Evolutionary conservation across 805 yeast species (phyloP).

Genomic region (Starmerella bombicola): DNA sequence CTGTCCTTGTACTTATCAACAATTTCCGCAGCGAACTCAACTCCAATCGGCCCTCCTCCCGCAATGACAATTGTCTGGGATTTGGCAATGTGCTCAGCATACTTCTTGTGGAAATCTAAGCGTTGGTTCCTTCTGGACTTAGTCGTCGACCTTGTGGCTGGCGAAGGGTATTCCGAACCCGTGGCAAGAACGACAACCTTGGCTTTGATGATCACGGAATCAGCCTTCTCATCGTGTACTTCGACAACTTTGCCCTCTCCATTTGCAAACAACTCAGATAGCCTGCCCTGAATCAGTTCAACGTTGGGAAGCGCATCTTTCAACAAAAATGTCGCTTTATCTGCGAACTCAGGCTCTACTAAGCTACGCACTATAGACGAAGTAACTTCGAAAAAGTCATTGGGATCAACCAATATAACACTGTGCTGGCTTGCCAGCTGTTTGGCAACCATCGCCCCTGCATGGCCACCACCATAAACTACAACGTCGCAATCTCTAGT

Average conservation of each 20-base stretch:
- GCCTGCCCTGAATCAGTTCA: constrained; percentile 5
- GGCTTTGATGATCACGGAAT: background rate
- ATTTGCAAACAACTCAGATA: background rate
- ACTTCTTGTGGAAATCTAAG: constrained; percentile 3
- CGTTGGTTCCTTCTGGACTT: background rate
- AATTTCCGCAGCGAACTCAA: constrained; percentile 11
- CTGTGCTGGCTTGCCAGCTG: background rate
- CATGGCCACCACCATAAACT: constrained; percentile 11
- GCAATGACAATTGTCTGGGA: background rate
- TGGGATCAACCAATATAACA: constrained; percentile 4
- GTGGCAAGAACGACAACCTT: constrained; percentile 9
- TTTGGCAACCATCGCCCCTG: constrained; percentile 4
- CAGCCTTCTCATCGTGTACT: background rate
- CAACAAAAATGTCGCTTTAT: constrained; percentile 1
- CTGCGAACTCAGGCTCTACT: constrained; percentile 7
- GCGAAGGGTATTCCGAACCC: constrained; percentile 1
- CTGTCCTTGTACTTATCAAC: background rate
- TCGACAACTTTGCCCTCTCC: constrained; percentile 1
- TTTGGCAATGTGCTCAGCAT: background rate
- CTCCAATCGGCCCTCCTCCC: constrained; percentile 9
- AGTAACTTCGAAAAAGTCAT: constrained; percentile 4
- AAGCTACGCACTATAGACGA: constrained; percentile 8
- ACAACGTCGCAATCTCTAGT: constrained; percentile 3
- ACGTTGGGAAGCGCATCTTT: constrained; percentile 1
- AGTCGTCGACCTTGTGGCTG: background rate